Percentiles rank a stretch among this genome's conserved stretches.
Evolutionary conservation across 345 rosid genomes (phyloP).

Genomic region (Rhizophora apiculata): DNA sequence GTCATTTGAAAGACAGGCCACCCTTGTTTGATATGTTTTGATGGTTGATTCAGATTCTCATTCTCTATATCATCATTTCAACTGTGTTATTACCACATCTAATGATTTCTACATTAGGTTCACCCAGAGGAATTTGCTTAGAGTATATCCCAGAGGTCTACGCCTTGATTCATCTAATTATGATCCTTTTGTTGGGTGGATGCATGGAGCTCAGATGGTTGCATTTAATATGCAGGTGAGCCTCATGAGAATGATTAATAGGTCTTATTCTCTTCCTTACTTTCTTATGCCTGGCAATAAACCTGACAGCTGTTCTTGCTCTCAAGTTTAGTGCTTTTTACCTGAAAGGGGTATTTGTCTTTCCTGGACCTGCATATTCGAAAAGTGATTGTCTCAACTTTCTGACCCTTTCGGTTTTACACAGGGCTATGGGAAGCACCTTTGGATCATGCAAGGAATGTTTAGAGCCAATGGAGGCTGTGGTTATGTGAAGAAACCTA

Average conservation of each 20-base stretch:
- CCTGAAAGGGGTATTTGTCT: too few species aligned
- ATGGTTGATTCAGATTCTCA: too few species aligned
- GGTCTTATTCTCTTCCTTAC: too few species aligned
- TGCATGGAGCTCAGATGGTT: constrained; percentile 34
- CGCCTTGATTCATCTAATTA: constrained; percentile 28
- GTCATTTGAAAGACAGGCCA: too few species aligned
- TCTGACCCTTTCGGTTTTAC: not conserved
- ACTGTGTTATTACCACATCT: not conserved
- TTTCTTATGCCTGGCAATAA: too few species aligned
- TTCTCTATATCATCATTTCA: not conserved
- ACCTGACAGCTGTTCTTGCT: too few species aligned
- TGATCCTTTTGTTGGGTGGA: constrained; percentile 26
- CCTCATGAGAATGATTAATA: not conserved
- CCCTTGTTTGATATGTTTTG: too few species aligned
- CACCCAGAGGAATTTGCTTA: constrained; percentile 23
- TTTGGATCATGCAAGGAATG: constrained; percentile 33
- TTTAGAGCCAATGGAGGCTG: constrained; percentile 32
- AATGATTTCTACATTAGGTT: constrained; percentile 12
- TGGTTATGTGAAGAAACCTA: constrained; percentile 29
- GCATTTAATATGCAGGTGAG: constrained; percentile 37
- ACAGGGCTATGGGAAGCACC: constrained; percentile 25
- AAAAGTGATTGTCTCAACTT: too few species aligned
- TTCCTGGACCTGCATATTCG: too few species aligned
- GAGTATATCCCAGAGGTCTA: constrained; percentile 23
- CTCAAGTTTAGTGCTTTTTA: too few species aligned